These are phyloP conservation scores for Chaetomium cochliodes DNA, from an alignment of 495 filamentous ascomycete species.

Conservation along the genomic window DNA sequence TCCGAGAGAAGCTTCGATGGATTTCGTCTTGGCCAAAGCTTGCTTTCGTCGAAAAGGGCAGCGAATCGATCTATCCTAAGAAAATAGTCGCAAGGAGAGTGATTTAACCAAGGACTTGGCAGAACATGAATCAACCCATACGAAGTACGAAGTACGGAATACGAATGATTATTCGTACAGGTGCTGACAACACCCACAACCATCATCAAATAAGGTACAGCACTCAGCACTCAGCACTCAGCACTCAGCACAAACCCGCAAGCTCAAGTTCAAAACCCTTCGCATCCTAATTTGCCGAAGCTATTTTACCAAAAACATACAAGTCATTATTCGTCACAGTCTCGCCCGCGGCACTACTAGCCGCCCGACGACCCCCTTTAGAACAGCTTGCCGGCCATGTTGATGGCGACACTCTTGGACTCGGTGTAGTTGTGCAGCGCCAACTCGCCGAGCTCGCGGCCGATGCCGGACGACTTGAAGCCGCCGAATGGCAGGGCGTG, in stretches of 20 bases:
- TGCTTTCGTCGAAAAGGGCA: too few species aligned
- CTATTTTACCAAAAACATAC: not conserved
- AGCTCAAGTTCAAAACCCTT: not conserved
- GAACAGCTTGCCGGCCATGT: conserved; percentile 28
- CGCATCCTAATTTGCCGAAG: too few species aligned
- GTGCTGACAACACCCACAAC: too few species aligned
- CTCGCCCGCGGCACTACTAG: not conserved
- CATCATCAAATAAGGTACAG: too few species aligned
- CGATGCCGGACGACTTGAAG: conserved; percentile 90
- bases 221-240: not conserved
- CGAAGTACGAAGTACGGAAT: too few species aligned
- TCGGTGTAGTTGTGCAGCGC: conserved; percentile 92
- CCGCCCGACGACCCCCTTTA: conserved; percentile 7
- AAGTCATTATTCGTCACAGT: conserved; percentile 16
- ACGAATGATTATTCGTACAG: too few species aligned
- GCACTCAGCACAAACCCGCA: not conserved
- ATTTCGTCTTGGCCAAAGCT: too few species aligned
- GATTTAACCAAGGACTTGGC: too few species aligned
- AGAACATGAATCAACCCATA: too few species aligned
- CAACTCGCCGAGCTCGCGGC: conserved; percentile 91
- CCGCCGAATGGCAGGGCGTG: conserved; percentile 81
- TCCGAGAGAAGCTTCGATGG: too few species aligned
- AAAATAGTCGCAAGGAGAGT: too few species aligned
- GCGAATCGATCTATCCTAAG: too few species aligned
- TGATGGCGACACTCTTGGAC: conserved; percentile 58